Conservation (phyloP, 202 grass and related monocot genomes). For the Dendrocalamus latiflorus region DNA sequence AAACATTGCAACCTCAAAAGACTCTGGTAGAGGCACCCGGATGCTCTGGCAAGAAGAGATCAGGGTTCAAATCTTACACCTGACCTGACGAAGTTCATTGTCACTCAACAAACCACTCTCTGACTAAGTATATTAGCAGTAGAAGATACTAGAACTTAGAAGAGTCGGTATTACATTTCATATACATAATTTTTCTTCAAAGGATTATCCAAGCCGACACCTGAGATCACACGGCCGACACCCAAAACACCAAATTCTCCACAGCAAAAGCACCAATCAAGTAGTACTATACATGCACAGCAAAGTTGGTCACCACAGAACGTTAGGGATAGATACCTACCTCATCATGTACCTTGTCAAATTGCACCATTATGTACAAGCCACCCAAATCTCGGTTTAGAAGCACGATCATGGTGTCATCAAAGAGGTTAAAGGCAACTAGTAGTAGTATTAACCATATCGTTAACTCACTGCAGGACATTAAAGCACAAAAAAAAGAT, state of each 20-base stretch:
- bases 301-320: neutral
- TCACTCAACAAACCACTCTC: neutral
- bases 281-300: neutral
- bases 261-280: conserved; percentile 9
- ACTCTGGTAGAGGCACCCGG: too few relatives aligned
- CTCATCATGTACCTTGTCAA: neutral
- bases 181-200: neutral
- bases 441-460: conserved; percentile 6
- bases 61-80: too few relatives aligned
- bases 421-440: conserved; percentile 14
- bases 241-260: neutral
- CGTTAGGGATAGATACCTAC: neutral
- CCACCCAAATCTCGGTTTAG: conserved; percentile 4
- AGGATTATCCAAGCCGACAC: conserved; percentile 15
- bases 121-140: neutral
- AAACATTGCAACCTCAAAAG: too few relatives aligned
- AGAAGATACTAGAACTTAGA: neutral
- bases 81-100: neutral
- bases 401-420: neutral
- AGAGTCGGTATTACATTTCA: neutral
- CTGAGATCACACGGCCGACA: conserved; percentile 19
- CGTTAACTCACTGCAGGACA: neutral
- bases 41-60: too few relatives aligned
- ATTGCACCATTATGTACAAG: conserved; percentile 5
- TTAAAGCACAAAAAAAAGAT: conserved; percentile 3